Evolutionary conservation across 306 rosid genomes (phyloP), one percentile per base, ranked within the genome.

Genomic region (Oemleria cerasiformis): DNA sequence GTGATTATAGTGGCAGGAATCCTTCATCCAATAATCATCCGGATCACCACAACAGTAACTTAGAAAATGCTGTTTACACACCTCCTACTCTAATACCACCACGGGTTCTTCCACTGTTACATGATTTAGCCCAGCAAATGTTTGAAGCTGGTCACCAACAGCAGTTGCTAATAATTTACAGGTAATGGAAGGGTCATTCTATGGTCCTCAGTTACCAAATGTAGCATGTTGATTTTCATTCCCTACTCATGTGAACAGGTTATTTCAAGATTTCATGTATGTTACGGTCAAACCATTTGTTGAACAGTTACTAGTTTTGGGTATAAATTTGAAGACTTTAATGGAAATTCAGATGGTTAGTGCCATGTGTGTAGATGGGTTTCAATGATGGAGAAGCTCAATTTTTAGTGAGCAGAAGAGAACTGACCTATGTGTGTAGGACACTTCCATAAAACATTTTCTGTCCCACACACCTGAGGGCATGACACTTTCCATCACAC

Each of bases 41-140:
- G 58, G 92, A 87, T 20, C 78, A 84, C 42, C 96, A 79, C 49
- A 86, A 85, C 70, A 79, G 49, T 75, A 83, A 62, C 72, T 59
- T 75, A 15, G 97, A 91, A 62, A 82, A 78, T 84, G 97, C 92
- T 78, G 89, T 87, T 42, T 91, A 81, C 68, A 94, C 92, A 34
- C 97, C 95, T 71, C 99, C 97, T 16, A 75, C 90, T 73, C 96
- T 94, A 75, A 86, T 94, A 81, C 97, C 99, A 8, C 96, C 95
- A 11, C 75, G 95, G 67, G 80, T 85, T 84, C 82, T 94, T 75
- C 97, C 97, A 20, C 71, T 91, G 77, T 86, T 91, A 4, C 97
- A 88, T 59, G 90, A 94, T 84, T 83, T 94, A 78, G 86, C 96
- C 30, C 86, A 74, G 80, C 97, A 94, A 74, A 89, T 94, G 97